A percentile compares a stretch with the other conserved stretches of the same genome.
These are phyloP conservation scores for Claviceps pazoutovae DNA, from an alignment of 2,329 filamentous ascomycete genomes.

Conservation along the genomic window DNA sequence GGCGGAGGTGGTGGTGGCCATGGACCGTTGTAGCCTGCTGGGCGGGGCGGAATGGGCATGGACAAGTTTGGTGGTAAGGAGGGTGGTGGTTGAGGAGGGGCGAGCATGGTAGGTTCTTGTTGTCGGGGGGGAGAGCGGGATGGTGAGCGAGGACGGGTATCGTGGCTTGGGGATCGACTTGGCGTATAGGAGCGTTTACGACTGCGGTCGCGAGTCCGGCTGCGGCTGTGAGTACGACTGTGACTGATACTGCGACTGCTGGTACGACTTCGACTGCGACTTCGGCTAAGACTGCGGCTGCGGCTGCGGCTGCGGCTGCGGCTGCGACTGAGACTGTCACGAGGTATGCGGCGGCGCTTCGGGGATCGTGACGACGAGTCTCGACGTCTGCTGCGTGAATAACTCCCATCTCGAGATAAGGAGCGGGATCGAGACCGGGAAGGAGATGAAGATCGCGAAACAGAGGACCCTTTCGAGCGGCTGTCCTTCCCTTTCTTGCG, in stretches of 20 bases:
- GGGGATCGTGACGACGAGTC: slow-evolving; percentile 18
- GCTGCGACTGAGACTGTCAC: slow-evolving; percentile 10
- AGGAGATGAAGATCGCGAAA: slow-evolving; percentile 16
- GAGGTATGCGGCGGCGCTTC: slow-evolving; percentile 17
- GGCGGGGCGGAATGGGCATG: slow-evolving; percentile 18
- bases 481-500: slow-evolving; percentile 22
- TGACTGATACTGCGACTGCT: slow-evolving; percentile 10
- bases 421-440: slow-evolving; percentile 12
- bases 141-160: slow-evolving; percentile 11
- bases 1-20: slow-evolving; percentile 25
- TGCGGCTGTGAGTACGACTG: slow-evolving; percentile 12
- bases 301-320: slow-evolving; percentile 13
- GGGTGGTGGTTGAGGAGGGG: slow-evolving; percentile 13
- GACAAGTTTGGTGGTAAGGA: slow-evolving; percentile 4
- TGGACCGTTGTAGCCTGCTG: slow-evolving; percentile 24
- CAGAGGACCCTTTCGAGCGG: slow-evolving; percentile 20
- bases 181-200: slow-evolving; percentile 12
- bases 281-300: slow-evolving; percentile 9
- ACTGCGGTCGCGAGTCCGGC: slow-evolving; percentile 11
- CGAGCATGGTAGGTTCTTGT: not conserved
- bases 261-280: slow-evolving; percentile 9
- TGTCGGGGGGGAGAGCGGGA: slow-evolving; percentile 7
- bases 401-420: slow-evolving; percentile 10
- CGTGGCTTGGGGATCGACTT: slow-evolving; percentile 11
- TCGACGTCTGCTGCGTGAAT: slow-evolving; percentile 16